Conservation (phyloP, 345 rosid species). For the Acer negundo region DNA sequence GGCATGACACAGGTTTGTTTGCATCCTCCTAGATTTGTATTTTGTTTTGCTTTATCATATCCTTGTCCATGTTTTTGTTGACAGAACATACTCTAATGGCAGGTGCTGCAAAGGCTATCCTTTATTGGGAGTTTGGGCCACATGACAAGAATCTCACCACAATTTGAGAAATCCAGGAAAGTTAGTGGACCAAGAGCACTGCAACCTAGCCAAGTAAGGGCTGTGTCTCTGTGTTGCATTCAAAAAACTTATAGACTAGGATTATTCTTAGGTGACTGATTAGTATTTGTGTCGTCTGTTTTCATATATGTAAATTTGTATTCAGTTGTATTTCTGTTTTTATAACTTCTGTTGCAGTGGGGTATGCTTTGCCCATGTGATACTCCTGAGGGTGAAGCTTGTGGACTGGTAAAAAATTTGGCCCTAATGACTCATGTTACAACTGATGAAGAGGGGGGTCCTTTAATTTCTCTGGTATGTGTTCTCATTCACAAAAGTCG, state of each 20-base stretch:
- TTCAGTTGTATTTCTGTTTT: slow-evolving; percentile 6
- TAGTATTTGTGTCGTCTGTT: slow-evolving; percentile 11
- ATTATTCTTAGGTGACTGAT: neutral
- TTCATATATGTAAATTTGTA: neutral
- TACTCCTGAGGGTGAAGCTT: slow-evolving; percentile 97
- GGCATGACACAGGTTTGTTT: slow-evolving; percentile 88
- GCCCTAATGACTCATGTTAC: slow-evolving; percentile 99
- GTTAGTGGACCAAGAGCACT: slow-evolving; percentile 98
- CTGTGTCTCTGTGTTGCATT: neutral
- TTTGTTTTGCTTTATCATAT: slow-evolving; percentile 13
- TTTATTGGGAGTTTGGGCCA: slow-evolving; percentile 82
- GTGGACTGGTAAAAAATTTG: slow-evolving; percentile 95
- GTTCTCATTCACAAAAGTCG: slow-evolving; percentile 4
- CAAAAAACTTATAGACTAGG: neutral
- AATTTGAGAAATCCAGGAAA: slow-evolving; percentile 97
- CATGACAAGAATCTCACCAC: slow-evolving; percentile 79
- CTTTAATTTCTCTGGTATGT: slow-evolving; percentile 73
- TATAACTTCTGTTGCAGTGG: slow-evolving; percentile 54
- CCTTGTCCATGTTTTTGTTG: slow-evolving; percentile 14
- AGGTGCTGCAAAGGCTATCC: slow-evolving; percentile 86
- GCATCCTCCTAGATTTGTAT: slow-evolving; percentile 9
- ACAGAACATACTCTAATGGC: slow-evolving; percentile 20
- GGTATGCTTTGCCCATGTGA: slow-evolving; percentile 99
- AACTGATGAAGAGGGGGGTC: slow-evolving; percentile 88
- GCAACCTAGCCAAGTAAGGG: slow-evolving; percentile 92